Evolutionary conservation across 768 basidiomycete genomes (phyloP).

Genomic region (Pleurotus salmoneostramineus): DNA sequence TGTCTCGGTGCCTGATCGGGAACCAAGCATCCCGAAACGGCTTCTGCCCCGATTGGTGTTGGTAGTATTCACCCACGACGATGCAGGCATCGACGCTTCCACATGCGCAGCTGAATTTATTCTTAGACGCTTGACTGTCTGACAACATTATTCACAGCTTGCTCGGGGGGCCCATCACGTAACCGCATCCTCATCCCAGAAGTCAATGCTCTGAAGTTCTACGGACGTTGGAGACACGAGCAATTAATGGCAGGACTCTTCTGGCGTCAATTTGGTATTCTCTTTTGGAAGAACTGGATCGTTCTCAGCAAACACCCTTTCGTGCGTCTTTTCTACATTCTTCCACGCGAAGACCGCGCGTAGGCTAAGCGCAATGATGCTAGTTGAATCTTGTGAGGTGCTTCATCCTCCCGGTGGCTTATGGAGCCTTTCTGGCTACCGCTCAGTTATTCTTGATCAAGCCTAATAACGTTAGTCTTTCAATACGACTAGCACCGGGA

Average conservation of each 20-base stretch:
- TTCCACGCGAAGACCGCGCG: no score
- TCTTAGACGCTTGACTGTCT: background rate
- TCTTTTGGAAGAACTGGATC: constrained; percentile 76
- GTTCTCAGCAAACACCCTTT: constrained; percentile 61
- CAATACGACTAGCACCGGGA: background rate
- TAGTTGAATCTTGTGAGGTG: constrained; percentile 61
- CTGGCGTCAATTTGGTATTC: constrained; percentile 55
- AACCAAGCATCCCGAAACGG: no score
- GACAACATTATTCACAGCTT: background rate
- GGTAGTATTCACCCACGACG: background rate
- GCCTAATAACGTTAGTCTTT: constrained; percentile 52
- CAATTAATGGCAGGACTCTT: constrained; percentile 36
- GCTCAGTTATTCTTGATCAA: constrained; percentile 58
- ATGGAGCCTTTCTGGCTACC: constrained; percentile 62
- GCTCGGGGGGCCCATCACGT: no score
- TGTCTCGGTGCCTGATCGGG: background rate
- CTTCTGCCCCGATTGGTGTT: background rate
- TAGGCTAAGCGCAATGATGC: no score
- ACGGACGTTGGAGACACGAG: background rate
- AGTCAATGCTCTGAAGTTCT: background rate
- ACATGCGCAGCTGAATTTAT: constrained; percentile 2
- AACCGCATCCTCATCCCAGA: no score
- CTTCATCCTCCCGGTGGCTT: constrained; percentile 60
- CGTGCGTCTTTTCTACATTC: constrained; percentile 36
- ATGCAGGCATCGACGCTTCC: background rate